Percentiles rank a stretch among this genome's conserved stretches.
These are phyloP conservation scores for Epicoccum sorghinum DNA, from an alignment of 2,329 filamentous ascomycete genomes.

Conservation along the genomic window DNA sequence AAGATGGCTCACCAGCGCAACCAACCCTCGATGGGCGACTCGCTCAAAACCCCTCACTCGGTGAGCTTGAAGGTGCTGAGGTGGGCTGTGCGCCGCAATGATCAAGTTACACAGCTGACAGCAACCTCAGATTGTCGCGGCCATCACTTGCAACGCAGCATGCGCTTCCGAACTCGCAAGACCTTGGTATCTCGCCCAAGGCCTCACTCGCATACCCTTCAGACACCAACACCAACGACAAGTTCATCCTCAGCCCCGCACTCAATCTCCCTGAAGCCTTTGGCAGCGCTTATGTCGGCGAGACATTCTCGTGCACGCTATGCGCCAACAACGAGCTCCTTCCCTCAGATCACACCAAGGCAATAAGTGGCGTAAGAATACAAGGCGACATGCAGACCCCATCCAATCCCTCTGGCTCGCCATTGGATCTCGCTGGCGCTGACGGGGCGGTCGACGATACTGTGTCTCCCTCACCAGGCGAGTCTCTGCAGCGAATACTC, in stretches of 20 bases:
- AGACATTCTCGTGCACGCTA: constrained; percentile 91
- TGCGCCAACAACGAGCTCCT: constrained; percentile 89
- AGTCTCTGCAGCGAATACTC: constrained; percentile 80
- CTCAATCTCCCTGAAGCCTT: constrained; percentile 90
- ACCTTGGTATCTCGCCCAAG: constrained; percentile 59
- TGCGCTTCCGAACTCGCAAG: constrained; percentile 62
- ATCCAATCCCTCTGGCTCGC: constrained; percentile 65
- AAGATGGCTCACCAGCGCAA: constrained; percentile 49
- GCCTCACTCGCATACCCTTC: constrained; percentile 74
- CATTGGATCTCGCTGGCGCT: constrained; percentile 61
- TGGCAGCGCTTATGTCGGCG: constrained; percentile 92
- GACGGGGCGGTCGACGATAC: constrained; percentile 48
- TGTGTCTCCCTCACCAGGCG: constrained; percentile 59
- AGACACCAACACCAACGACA: constrained; percentile 52
- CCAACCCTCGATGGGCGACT: constrained; percentile 45
- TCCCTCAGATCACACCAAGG: constrained; percentile 47
- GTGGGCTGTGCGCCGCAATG: constrained; percentile 59
- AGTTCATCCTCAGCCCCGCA: constrained; percentile 64
- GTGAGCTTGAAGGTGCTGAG: constrained; percentile 84
- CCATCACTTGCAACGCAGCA: constrained; percentile 77
- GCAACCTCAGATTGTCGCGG: constrained; percentile 71
- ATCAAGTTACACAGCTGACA: constrained; percentile 53
- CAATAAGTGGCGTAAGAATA: constrained; percentile 78
- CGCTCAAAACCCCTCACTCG: constrained; percentile 68
- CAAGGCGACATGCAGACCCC: constrained; percentile 96